These are phyloP conservation scores for Metschnikowia kofuensis DNA, from an alignment of 805 yeast species.

Conservation along the genomic window DNA sequence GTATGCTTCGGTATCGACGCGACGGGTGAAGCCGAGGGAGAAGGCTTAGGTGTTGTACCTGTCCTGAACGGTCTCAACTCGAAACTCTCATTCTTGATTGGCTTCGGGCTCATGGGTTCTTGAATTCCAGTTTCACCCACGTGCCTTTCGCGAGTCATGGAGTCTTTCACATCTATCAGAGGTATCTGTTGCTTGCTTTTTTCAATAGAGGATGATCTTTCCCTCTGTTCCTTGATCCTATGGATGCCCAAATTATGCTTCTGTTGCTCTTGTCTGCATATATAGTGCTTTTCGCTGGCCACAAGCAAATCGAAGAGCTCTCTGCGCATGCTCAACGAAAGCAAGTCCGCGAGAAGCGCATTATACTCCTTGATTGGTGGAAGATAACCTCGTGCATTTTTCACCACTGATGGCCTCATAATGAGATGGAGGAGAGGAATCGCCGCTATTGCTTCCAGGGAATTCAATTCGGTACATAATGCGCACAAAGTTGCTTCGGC, in stretches of 20 bases:
- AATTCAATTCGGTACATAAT: constrained; percentile 22
- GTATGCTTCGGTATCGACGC: not conserved
- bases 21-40: constrained; percentile 38
- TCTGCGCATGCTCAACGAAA: constrained; percentile 22
- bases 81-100: constrained; percentile 26
- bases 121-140: not conserved
- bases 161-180: not conserved
- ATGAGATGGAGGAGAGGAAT: constrained; percentile 41
- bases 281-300: constrained; percentile 9
- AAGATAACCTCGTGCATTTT: constrained; percentile 35
- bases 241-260: constrained; percentile 22
- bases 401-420: constrained; percentile 38
- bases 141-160: not conserved
- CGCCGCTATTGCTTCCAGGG: constrained; percentile 35
- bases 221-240: constrained; percentile 12
- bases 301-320: constrained; percentile 7
- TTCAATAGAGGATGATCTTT: constrained; percentile 1
- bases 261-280: constrained; percentile 31
- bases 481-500: constrained; percentile 3
- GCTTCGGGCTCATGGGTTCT: not conserved
- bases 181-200: not conserved
- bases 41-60: constrained; percentile 37
- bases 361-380: constrained; percentile 35
- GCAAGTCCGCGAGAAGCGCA: constrained; percentile 26
- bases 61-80: constrained; percentile 43